Base-by-base conservation (phyloP, 768 basidiomycete genomes). In the Boletellus sp. region DNA sequence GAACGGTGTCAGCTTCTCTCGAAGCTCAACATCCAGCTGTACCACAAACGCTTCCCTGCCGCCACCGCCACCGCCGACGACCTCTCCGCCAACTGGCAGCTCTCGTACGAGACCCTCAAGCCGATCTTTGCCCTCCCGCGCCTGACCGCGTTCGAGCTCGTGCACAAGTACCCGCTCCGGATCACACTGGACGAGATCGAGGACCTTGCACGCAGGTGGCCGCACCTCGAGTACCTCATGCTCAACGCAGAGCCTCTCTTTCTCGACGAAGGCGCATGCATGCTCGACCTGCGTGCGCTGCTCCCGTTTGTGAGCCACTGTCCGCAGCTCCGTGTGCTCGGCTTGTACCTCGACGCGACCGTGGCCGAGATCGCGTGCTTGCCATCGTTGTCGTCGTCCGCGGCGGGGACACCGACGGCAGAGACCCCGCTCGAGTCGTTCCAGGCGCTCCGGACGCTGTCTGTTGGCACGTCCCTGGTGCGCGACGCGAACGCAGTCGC, bases 381-480 rank as follows among this genome's bases (percentile, higher is more conserved):
- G 28, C 28, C 28, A 11, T 28, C 28, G 8, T 28, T 11, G 9
- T 28, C 28, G 4, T 28, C 28, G 8, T 28, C 28, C 28, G 11
- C 9, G 28, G 28, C 28, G n/a, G n/a, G n/a, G n/a, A n/a, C n/a
- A n/a, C n/a, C n/a, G n/a, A n/a, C 50, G 1, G 38, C 50, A 0
- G 28, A 37, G 1, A 17, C 33, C 6, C 37, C 49, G 4, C 41
- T 68, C 38, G 34, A 50, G 33, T 52, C 61, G 1, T 69, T 69
- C 31, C 3, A 23, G 16, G 45, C 54, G 2, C 61, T 67, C 4
- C 31, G 11, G 2, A 40, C 51, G 8, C 40, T 85, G 11, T 73
- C 72, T 15, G 64, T 83, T 53, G 83, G 82, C 0, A 72, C 79
- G 0, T 83, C 81, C 16, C 63, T 65, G 43, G 72, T 80, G 23